Percentiles rank a stretch among this genome's conserved stretches.
Evolutionary conservation across 108 stramenopile species (phyloP).

Genomic region (Aureococcus anophagefferens): DNA sequence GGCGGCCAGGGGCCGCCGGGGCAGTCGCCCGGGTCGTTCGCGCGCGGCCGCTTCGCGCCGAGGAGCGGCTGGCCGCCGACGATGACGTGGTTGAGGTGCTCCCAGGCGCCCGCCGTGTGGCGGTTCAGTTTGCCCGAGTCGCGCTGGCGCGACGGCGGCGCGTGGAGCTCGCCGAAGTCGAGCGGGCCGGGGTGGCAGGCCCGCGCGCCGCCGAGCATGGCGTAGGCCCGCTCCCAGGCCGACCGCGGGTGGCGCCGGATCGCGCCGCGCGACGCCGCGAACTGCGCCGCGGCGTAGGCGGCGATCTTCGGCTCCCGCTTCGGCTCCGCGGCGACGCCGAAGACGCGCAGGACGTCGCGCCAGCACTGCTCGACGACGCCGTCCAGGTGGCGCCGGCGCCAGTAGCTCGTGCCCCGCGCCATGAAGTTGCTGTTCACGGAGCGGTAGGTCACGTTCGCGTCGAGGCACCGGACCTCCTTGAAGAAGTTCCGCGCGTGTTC

Average conservation of each 20-base stretch:
- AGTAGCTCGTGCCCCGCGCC: background rate
- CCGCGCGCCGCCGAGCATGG: background rate
- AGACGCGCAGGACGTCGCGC: background rate
- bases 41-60: too few relatives aligned
- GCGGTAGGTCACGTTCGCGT: background rate
- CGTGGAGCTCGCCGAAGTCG: background rate
- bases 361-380: slow-evolving; percentile 2
- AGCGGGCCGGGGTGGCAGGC: background rate
- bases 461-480: background rate
- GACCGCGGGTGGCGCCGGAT: background rate
- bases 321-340: background rate
- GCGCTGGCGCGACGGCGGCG: background rate
- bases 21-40: too few relatives aligned
- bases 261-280: background rate
- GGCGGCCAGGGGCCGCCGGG: too few relatives aligned
- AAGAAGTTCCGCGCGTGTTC: background rate
- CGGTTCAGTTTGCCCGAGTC: background rate
- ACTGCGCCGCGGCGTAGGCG: background rate
- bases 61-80: background rate
- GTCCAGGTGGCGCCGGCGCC: background rate
- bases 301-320: background rate
- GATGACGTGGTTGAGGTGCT: slow-evolving; percentile 2
- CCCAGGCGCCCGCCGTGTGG: background rate
- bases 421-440: background rate
- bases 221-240: background rate